Evolutionary conservation across 352 stramenopile genomes (phyloP).

Genomic region (Pythium aquatile): DNA sequence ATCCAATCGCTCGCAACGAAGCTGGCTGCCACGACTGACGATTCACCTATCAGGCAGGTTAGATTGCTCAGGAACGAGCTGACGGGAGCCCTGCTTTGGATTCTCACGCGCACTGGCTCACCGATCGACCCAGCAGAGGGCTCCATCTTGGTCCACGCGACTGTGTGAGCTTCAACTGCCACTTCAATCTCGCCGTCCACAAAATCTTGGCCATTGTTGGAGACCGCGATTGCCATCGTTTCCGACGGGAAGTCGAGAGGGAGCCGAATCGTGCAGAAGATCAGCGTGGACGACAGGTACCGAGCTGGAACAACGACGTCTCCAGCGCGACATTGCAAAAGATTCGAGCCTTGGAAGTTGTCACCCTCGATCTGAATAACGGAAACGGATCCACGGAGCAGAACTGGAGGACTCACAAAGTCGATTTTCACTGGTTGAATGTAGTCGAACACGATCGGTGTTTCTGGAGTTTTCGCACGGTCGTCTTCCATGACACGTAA

Average conservation of each 20-base stretch:
- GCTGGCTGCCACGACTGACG: slow-evolving; percentile 4
- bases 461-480: background rate
- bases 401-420: slow-evolving; percentile 5
- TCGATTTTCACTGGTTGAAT: slow-evolving; percentile 1
- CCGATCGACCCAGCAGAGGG: slow-evolving; percentile 7
- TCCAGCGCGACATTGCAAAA: slow-evolving; percentile 40
- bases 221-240: slow-evolving; percentile 11
- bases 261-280: slow-evolving; percentile 5
- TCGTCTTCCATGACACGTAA: slow-evolving; percentile 2
- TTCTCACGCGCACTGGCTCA: background rate
- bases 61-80: slow-evolving; percentile 4
- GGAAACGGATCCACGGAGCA: background rate
- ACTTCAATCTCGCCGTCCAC: slow-evolving; percentile 20
- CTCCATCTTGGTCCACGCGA: slow-evolving; percentile 9
- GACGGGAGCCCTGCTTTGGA: slow-evolving; percentile 1
- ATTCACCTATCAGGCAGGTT: slow-evolving; percentile 21
- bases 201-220: slow-evolving; percentile 27
- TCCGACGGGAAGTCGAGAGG: slow-evolving; percentile 25
- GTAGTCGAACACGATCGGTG: slow-evolving; percentile 7
- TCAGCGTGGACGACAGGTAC: slow-evolving; percentile 25
- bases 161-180: background rate
- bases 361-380: slow-evolving; percentile 27
- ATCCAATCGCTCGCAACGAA: slow-evolving; percentile 15
- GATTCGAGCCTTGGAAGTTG: slow-evolving; percentile 42
- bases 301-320: slow-evolving; percentile 11